Evolutionary conservation across 495 filamentous ascomycete species (phyloP), one percentile per base, ranked within the genome.

Genomic region (Penicillium coffeae): DNA sequence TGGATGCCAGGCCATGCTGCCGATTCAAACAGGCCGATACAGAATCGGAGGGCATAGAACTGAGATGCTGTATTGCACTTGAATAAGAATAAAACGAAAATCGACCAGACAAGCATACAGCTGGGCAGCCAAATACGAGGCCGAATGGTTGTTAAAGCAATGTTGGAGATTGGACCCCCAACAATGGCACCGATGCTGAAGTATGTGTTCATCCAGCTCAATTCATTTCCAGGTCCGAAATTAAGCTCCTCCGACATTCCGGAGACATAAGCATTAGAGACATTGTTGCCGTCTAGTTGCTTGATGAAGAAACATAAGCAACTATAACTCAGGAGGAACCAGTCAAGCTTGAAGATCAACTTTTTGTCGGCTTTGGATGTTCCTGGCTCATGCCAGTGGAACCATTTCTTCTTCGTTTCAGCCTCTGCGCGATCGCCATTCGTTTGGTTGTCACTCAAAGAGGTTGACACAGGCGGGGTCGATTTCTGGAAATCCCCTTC

Each of bases 221-320:
- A 21, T 56, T 83, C 74, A 56, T 81, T 69, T 1, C 76, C 80
- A 0, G 57, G 37, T 16, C 40, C 52, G 45, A 83, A 77, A 46
- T 62, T 50, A 7, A 85, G 69, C 38, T 82, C 77, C 37, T 81
- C 77, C 48, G 77, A 76, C 80, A 85, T 81, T 3, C 82, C 82
- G 2, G 75, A 76, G 19, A 83, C 77, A 56, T 82, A 83, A 38
- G 82, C 81, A 71, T 82, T 81, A 48, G 67, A 64, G 9, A 83
- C 52, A 50, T 52, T 52, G 25, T 35, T 48, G 12, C 42, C 35
- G 16, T 56, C 54, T 10, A 56, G 32, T 3, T 56, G 36, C 19
- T 56, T 56, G 27, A 56, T 49, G 36, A 56, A 56, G 30, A 45
- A 52, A 12, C 48, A 42, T 2, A 56, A 27, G 32, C 44, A 52